phyloP scores from a whole-genome alignment of 306 rosid species.

The Erythrophleum fordii region DNA sequence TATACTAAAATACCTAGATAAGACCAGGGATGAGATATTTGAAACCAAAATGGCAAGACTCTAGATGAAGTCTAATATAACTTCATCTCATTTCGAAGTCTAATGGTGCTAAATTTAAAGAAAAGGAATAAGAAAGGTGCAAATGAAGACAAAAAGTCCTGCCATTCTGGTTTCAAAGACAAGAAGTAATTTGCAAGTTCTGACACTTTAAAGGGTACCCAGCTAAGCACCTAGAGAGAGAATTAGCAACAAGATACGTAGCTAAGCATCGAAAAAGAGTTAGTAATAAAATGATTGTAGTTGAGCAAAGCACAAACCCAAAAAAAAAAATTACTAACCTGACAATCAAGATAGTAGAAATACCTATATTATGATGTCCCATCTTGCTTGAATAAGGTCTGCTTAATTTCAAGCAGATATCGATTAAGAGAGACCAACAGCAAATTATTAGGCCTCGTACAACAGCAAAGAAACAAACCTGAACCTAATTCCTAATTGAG shows the following conservation, averaged over 20 bases:
- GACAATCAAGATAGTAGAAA: slow-evolving; percentile 81
- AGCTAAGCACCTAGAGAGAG: slow-evolving; percentile 69
- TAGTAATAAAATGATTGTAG: slow-evolving; percentile 2
- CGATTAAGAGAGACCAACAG: slow-evolving; percentile 25
- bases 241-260: too few relatives aligned
- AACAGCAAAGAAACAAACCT: slow-evolving; percentile 50
- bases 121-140: too few relatives aligned
- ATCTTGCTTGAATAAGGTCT: slow-evolving; percentile 91
- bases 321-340: slow-evolving; percentile 56
- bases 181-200: slow-evolving; percentile 80
- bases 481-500: slow-evolving; percentile 68
- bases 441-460: not conserved
- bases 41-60: slow-evolving; percentile 8
- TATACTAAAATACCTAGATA: slow-evolving; percentile 10
- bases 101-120: too few relatives aligned
- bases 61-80: not conserved
- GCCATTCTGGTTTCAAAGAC: too few relatives aligned
- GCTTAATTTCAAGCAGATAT: slow-evolving; percentile 40
- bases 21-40: slow-evolving; percentile 1
- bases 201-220: slow-evolving; percentile 96
- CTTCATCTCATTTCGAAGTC: slow-evolving; percentile 11
- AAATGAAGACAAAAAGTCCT: too few relatives aligned
- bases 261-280: slow-evolving; percentile 53
- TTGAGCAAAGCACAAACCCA: slow-evolving; percentile 4
- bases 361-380: slow-evolving; percentile 86